phyloP scores from a whole-genome alignment of 805 yeast genomes.

The Candida hispaniensis region DNA sequence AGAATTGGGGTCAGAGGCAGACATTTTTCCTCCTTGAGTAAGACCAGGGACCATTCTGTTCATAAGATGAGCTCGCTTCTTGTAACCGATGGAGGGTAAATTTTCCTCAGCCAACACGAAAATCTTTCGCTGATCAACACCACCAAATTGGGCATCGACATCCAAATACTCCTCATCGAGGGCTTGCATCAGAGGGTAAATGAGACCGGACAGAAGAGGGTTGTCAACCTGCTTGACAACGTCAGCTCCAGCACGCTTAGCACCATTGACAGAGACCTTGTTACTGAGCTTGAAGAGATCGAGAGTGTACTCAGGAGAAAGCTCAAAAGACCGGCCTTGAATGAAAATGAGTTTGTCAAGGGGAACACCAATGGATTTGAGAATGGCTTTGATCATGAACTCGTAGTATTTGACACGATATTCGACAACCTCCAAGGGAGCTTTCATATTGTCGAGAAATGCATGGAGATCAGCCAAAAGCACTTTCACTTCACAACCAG shows the following conservation, averaged over 20 bases:
- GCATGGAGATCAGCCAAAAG: slow-evolving; percentile 94
- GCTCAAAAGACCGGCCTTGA: slow-evolving; percentile 84
- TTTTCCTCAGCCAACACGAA: slow-evolving; percentile 95
- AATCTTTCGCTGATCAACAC: slow-evolving; percentile 97
- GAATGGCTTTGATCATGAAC: slow-evolving; percentile 68
- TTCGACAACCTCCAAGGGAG: slow-evolving; percentile 82
- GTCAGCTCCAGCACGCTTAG: slow-evolving; percentile 98
- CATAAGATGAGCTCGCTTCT: slow-evolving; percentile 97
- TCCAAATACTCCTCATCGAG: slow-evolving; percentile 84
- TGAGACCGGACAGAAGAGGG: slow-evolving; percentile 85
- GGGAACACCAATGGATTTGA: slow-evolving; percentile 80
- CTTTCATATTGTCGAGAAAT: slow-evolving; percentile 95
- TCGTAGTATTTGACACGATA: slow-evolving; percentile 89
- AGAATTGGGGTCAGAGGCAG: slow-evolving; percentile 97
- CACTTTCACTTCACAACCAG: slow-evolving; percentile 91
- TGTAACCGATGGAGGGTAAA: slow-evolving; percentile 77
- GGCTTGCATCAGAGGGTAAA: slow-evolving; percentile 98
- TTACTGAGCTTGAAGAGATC: slow-evolving; percentile 83
- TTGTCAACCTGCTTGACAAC: slow-evolving; percentile 95
- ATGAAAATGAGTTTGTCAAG: slow-evolving; percentile 78
- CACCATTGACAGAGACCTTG: slow-evolving; percentile 83
- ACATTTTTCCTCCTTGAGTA: slow-evolving; percentile 94
- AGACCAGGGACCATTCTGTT: slow-evolving; percentile 98
- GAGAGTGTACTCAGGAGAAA: slow-evolving; percentile 64
- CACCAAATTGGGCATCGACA: slow-evolving; percentile 94